These are phyloP conservation scores for Colletotrichum simmondsii DNA, from an alignment of 2,329 filamentous ascomycete species.

Conservation along the genomic window DNA sequence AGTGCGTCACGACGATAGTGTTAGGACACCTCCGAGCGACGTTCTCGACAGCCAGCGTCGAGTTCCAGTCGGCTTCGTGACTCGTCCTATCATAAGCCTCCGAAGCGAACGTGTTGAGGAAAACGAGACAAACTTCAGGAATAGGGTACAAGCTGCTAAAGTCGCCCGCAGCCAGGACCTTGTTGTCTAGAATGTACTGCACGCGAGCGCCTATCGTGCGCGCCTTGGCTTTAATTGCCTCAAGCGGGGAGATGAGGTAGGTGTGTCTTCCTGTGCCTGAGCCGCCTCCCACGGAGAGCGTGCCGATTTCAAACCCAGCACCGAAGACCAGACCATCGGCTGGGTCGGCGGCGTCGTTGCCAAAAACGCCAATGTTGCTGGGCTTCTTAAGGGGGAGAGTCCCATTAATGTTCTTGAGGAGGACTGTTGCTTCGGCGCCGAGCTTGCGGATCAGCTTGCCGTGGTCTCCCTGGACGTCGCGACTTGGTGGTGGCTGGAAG, in stretches of 20 bases:
- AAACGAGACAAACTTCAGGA: conserved; percentile 74
- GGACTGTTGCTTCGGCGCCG: conserved; percentile 67
- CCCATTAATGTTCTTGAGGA: conserved; percentile 72
- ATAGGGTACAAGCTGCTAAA: conserved; percentile 61
- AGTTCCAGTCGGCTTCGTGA: conserved; percentile 72
- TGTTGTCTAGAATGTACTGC: conserved; percentile 58
- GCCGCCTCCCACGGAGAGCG: conserved; percentile 76
- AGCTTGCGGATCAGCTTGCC: conserved; percentile 69
- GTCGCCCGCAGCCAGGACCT: conserved; percentile 56
- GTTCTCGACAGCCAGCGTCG: conserved; percentile 67
- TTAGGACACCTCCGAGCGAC: conserved; percentile 61
- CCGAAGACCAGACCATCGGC: conserved; percentile 21
- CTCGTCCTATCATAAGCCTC: conserved; percentile 70
- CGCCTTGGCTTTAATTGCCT: conserved; percentile 72
- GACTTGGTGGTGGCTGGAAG: conserved; percentile 57
- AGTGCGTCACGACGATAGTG: conserved; percentile 72
- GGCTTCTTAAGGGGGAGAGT: conserved; percentile 67
- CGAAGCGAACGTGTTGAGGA: conserved; percentile 75
- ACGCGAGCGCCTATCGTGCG: conserved; percentile 61
- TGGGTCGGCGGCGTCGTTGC: conserved; percentile 70
- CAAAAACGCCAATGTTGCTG: conserved; percentile 68
- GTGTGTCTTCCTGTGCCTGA: conserved; percentile 70
- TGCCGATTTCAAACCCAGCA: conserved; percentile 68
- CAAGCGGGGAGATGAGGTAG: conserved; percentile 72
- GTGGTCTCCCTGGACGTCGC: conserved; percentile 65